A percentile compares a stretch with the other conserved stretches of the same genome.
phyloP scores from a whole-genome alignment of 2,329 filamentous ascomycete genomes.

The Alternaria brassicicola region DNA sequence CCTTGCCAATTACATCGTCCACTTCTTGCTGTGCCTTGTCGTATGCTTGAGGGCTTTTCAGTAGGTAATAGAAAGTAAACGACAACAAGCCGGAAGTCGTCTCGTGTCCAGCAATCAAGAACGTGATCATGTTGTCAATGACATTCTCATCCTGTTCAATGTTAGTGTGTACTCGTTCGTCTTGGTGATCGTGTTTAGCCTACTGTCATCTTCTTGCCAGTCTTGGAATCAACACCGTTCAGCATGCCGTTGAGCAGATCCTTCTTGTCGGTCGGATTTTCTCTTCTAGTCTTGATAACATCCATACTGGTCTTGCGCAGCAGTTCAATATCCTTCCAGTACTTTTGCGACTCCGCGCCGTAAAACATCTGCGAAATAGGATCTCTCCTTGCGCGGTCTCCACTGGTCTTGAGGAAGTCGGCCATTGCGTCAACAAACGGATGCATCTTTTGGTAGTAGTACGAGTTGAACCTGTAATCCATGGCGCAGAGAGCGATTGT shows the following conservation, averaged over 20 bases:
- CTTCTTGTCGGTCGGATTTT: conserved; percentile 61
- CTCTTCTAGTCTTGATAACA: conserved; percentile 62
- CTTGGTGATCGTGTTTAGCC: neutral
- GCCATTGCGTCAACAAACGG: conserved; percentile 49
- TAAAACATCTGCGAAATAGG: conserved; percentile 45
- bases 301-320: conserved; percentile 64
- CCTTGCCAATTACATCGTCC: conserved; percentile 58
- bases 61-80: conserved; percentile 58
- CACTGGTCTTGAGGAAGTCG: conserved; percentile 46
- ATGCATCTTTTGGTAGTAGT: conserved; percentile 46
- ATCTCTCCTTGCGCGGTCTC: conserved; percentile 41
- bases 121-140: conserved; percentile 71
- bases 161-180: neutral
- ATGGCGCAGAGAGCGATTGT: conserved; percentile 50
- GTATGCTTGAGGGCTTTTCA: conserved; percentile 59
- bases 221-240: conserved; percentile 65
- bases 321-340: conserved; percentile 58
- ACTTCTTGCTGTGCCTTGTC: conserved; percentile 60
- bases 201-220: conserved; percentile 59
- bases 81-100: conserved; percentile 48
- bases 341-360: conserved; percentile 52
- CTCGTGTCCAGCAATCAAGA: conserved; percentile 59
- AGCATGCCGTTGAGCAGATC: conserved; percentile 68
- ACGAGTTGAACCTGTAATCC: conserved; percentile 53
- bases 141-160: conserved; percentile 60